These are phyloP conservation scores for Tetrapisispora taiwanensis DNA, from an alignment of 805 yeast genomes.

Conservation along the genomic window DNA sequence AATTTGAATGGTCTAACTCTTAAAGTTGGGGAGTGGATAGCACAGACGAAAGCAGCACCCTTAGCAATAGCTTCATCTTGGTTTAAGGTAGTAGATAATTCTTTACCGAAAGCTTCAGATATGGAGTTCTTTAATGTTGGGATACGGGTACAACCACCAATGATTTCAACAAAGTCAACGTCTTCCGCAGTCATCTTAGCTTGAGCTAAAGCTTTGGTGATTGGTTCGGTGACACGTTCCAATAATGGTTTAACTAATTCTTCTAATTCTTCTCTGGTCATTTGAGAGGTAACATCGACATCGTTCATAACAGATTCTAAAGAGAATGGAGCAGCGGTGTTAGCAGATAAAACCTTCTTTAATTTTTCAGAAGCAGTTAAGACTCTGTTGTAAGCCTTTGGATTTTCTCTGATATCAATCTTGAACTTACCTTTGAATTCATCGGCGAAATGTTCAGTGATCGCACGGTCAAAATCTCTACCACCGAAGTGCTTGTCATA, in stretches of 20 bases:
- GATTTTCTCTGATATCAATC: slow-evolving; percentile 80
- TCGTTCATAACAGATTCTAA: slow-evolving; percentile 96
- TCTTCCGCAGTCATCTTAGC: slow-evolving; percentile 66
- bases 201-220: slow-evolving; percentile 68
- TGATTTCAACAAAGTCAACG: slow-evolving; percentile 80
- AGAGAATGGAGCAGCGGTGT: slow-evolving; percentile 84
- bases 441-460: slow-evolving; percentile 86
- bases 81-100: slow-evolving; percentile 85
- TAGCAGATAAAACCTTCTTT: slow-evolving; percentile 93
- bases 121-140: slow-evolving; percentile 81
- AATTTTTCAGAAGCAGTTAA: slow-evolving; percentile 82
- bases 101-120: slow-evolving; percentile 69
- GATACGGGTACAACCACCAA: slow-evolving; percentile 97
- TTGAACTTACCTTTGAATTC: slow-evolving; percentile 85
- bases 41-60: slow-evolving; percentile 97
- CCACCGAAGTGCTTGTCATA: slow-evolving; percentile 96
- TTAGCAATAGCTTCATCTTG: slow-evolving; percentile 98
- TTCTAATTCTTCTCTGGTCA: slow-evolving; percentile 87
- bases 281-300: slow-evolving; percentile 80
- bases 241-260: slow-evolving; percentile 74
- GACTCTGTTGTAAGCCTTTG: slow-evolving; percentile 91
- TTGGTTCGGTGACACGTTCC: slow-evolving; percentile 62
- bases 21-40: slow-evolving; percentile 95
- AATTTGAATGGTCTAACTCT: slow-evolving; percentile 97
- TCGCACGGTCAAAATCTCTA: slow-evolving; percentile 85